A percentile compares a stretch with the other conserved stretches of the same genome.
These are phyloP conservation scores for Hypoxylon fragiforme DNA, from an alignment of 495 filamentous ascomycete genomes.

Conservation along the genomic window DNA sequence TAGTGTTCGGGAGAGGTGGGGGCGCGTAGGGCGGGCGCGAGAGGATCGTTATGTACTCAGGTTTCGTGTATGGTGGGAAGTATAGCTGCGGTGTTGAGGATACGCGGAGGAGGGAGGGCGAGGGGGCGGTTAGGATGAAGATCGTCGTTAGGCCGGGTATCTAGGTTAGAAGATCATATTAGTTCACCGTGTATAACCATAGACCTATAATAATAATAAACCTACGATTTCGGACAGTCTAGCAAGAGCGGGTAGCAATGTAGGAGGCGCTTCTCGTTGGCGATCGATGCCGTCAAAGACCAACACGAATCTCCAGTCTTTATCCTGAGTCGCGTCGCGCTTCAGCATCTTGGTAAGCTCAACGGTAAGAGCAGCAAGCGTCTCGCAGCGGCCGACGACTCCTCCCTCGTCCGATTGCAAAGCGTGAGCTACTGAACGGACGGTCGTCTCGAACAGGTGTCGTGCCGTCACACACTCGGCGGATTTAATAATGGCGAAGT, in stretches of 20 bases:
- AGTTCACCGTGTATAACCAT: not conserved
- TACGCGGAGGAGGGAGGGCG: slow-evolving; percentile 69
- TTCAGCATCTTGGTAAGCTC: slow-evolving; percentile 64
- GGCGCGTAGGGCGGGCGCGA: slow-evolving; percentile 45
- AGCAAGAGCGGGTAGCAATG: slow-evolving; percentile 79
- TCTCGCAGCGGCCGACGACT: slow-evolving; percentile 66
- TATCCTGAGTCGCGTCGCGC: slow-evolving; percentile 39
- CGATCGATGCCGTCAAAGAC: slow-evolving; percentile 91
- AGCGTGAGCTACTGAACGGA: slow-evolving; percentile 57
- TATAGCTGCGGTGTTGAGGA: slow-evolving; percentile 76
- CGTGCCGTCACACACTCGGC: slow-evolving; percentile 87
- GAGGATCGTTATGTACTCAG: slow-evolving; percentile 75
- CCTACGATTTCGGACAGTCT: slow-evolving; percentile 76
- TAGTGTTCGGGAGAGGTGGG: slow-evolving; percentile 42
- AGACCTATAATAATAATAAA: slow-evolving; percentile 10
- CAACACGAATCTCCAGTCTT: slow-evolving; percentile 64
- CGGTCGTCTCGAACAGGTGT: slow-evolving; percentile 76
- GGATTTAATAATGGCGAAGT: slow-evolving; percentile 74
- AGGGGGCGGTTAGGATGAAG: slow-evolving; percentile 75
- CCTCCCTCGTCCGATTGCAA: slow-evolving; percentile 44
- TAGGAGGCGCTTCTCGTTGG: slow-evolving; percentile 78
- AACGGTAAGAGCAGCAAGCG: slow-evolving; percentile 70
- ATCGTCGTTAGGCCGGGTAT: slow-evolving; percentile 78
- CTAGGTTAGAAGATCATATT: slow-evolving; percentile 49
- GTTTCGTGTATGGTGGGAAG: slow-evolving; percentile 83